Evolutionary conservation across 805 yeast species (phyloP).

Genomic region (Barnettozyma vustinii): DNA sequence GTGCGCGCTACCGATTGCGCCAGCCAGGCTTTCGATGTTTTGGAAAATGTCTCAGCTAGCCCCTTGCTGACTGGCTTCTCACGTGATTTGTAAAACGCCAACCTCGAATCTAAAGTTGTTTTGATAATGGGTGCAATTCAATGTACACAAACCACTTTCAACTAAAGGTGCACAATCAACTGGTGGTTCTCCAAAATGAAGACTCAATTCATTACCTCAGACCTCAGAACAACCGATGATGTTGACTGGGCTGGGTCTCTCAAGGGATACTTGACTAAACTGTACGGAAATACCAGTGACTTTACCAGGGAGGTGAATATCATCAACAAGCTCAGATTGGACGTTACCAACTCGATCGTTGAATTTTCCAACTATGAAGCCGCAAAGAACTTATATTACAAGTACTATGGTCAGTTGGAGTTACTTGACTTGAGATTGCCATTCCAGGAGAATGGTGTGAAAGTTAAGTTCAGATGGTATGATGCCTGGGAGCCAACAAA

Average conservation of each 20-base stretch:
- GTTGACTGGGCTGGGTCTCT: slow-evolving; percentile 65
- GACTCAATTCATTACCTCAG: slow-evolving; percentile 18
- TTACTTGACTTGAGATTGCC: slow-evolving; percentile 75
- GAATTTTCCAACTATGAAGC: slow-evolving; percentile 35
- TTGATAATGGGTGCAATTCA: too few species aligned
- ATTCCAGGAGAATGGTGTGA: slow-evolving; percentile 46
- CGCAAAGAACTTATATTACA: slow-evolving; percentile 51
- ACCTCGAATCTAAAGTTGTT: too few species aligned
- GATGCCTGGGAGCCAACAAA: slow-evolving; percentile 57
- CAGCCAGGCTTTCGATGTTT: neutral
- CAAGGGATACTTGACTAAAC: slow-evolving; percentile 46
- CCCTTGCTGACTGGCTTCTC: too few species aligned
- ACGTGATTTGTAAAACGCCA: neutral
- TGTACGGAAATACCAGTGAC: slow-evolving; percentile 59
- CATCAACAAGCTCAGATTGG: slow-evolving; percentile 56
- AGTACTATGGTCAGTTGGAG: slow-evolving; percentile 79
- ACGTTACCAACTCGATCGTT: slow-evolving; percentile 42
- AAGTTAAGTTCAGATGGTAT: slow-evolving; percentile 68
- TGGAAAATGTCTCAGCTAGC: too few species aligned
- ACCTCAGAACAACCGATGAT: slow-evolving; percentile 42
- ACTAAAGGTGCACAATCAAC: neutral
- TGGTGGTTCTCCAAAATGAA: neutral
- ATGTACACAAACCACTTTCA: neutral
- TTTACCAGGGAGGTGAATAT: slow-evolving; percentile 49
- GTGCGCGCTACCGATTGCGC: slow-evolving; percentile 4